Conservation (phyloP, 139 green algal genomes). For the Chlorella sp. region DNA sequence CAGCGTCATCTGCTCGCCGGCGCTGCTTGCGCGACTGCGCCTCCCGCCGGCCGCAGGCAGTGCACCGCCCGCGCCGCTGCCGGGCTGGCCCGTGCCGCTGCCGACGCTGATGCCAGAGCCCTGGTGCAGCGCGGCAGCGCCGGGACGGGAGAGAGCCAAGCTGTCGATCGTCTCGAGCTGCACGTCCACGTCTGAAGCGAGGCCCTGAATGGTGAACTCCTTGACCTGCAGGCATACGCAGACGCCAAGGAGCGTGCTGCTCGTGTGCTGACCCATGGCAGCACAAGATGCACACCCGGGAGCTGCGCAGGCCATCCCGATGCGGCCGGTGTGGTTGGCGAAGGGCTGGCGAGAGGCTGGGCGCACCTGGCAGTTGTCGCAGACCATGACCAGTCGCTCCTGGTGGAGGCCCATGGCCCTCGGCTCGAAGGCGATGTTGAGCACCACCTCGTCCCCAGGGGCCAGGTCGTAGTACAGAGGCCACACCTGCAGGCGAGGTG, state of each 20-base stretch:
- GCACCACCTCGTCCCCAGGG: conserved; percentile 6
- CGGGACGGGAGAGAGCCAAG: neutral
- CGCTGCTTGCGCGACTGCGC: too few species aligned
- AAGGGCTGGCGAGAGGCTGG: too few species aligned
- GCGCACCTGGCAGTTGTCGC: conserved; percentile 54
- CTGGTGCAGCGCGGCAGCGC: neutral
- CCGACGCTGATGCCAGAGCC: neutral
- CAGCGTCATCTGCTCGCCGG: neutral
- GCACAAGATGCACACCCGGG: too few species aligned
- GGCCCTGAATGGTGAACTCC: conserved; percentile 28
- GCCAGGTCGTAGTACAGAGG: conserved; percentile 38
- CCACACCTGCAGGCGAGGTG: conserved; percentile 20
- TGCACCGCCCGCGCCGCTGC: too few species aligned
- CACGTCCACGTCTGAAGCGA: conserved; percentile 31
- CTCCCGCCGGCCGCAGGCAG: too few species aligned
- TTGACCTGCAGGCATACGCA: conserved; percentile 26
- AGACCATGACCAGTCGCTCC: conserved; percentile 43
- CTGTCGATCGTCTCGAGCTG: conserved; percentile 33
- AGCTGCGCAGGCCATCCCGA: too few species aligned
- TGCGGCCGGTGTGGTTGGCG: too few species aligned
- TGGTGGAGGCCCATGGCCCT: conserved; percentile 11
- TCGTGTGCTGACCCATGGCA: too few species aligned
- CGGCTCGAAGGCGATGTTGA: conserved; percentile 40
- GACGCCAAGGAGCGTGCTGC: too few species aligned
- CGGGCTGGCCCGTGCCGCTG: too few species aligned